Evolutionary conservation across 2,329 filamentous ascomycete species (phyloP).

Genomic region (Sporothrix phasma): DNA sequence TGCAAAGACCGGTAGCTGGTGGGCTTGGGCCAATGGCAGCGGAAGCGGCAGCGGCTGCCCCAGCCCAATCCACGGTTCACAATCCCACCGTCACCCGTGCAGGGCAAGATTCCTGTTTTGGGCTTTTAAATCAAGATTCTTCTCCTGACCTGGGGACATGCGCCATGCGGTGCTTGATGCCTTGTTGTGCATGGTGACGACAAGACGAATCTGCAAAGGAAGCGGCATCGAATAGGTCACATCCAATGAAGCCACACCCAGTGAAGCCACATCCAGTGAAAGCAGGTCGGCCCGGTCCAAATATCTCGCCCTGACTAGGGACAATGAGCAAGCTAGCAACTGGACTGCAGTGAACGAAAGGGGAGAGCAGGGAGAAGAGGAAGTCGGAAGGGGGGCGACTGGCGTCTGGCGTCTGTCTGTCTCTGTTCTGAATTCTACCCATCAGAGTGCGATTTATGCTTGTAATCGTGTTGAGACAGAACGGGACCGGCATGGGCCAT

Average conservation of each 20-base stretch:
- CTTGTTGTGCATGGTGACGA: neutral
- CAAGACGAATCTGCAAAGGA: neutral
- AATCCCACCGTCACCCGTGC: neutral
- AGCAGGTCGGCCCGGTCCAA: neutral
- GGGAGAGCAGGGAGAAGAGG: neutral
- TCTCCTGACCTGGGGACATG: no score
- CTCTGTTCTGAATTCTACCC: no score
- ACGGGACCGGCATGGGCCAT: no score
- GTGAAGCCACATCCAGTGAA: neutral
- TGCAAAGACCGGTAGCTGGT: neutral
- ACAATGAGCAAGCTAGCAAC: no score
- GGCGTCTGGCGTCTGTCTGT: neutral
- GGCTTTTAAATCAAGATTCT: no score
- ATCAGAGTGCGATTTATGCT: neutral
- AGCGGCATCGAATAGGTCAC: neutral
- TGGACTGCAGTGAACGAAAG: no score
- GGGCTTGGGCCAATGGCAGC: neutral
- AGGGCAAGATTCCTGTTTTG: neutral
- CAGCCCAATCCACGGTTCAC: no score
- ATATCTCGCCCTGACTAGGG: neutral
- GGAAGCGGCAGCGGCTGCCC: no score
- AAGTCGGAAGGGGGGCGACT: neutral
- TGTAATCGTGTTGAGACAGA: neutral
- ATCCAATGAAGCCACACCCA: no score
- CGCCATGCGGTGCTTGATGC: neutral